phyloP scores from a whole-genome alignment of 2,329 filamentous ascomycete genomes.

The Trichoderma pleuroti region DNA sequence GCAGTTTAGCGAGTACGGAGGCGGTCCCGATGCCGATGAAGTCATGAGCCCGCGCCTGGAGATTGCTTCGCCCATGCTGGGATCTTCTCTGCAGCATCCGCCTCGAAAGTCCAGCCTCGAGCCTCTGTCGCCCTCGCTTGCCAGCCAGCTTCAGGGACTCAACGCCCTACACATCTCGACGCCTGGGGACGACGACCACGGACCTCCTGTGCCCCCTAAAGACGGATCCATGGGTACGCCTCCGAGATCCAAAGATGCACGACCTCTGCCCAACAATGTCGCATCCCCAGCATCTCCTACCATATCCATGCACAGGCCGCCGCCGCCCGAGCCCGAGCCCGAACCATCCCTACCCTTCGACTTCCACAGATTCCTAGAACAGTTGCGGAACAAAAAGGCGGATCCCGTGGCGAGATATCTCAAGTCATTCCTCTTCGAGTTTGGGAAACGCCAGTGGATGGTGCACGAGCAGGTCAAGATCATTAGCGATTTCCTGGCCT shows the following conservation, averaged over 20 bases:
- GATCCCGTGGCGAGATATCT: slow-evolving; percentile 95
- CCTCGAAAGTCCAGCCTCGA: slow-evolving; percentile 85
- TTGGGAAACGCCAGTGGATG: slow-evolving; percentile 98
- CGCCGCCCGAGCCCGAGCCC: slow-evolving; percentile 69
- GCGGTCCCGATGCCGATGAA: slow-evolving; percentile 70
- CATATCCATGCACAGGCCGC: slow-evolving; percentile 56
- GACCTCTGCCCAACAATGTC: slow-evolving; percentile 26
- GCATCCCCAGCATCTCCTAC: slow-evolving; percentile 45
- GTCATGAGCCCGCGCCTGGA: slow-evolving; percentile 90
- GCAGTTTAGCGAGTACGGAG: slow-evolving; percentile 77
- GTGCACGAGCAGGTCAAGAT: slow-evolving; percentile 99
- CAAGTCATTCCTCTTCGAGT: slow-evolving; percentile 90
- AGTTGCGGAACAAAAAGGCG: slow-evolving; percentile 93
- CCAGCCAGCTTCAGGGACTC: slow-evolving; percentile 47
- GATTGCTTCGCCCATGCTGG: slow-evolving; percentile 73
- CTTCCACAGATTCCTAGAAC: slow-evolving; percentile 94
- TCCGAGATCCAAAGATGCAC: slow-evolving; percentile 39
- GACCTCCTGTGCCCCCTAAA: slow-evolving; percentile 59
- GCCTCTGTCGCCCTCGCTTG: slow-evolving; percentile 53
- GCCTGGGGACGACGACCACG: slow-evolving; percentile 44
- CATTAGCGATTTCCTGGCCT: slow-evolving; percentile 90
- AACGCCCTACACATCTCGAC: slow-evolving; percentile 42
- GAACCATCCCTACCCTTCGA: slow-evolving; percentile 90
- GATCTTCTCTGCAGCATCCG: slow-evolving; percentile 66
- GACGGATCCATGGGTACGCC: slow-evolving; percentile 47